A percentile compares a stretch with the other conserved stretches of the same genome.
phyloP scores from a whole-genome alignment of 1,284 basidiomycete genomes.

The Kwoniella shivajii region DNA sequence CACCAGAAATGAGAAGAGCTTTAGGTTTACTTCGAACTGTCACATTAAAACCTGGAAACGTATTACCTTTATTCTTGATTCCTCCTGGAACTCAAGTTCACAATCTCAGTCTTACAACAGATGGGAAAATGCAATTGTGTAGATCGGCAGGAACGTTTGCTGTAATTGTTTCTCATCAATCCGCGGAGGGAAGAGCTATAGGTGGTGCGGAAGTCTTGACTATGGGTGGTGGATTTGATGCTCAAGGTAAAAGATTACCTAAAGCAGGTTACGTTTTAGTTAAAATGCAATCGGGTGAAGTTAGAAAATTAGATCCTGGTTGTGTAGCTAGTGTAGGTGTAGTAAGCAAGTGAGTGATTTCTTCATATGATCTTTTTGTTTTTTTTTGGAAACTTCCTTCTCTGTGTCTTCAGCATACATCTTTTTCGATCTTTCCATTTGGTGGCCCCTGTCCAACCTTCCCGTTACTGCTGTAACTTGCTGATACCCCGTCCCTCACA shows the following conservation, averaged over 20 bases:
- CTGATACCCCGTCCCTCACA: slow-evolving; percentile 12
- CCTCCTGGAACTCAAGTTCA: slow-evolving; percentile 91
- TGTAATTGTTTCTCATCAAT: slow-evolving; percentile 71
- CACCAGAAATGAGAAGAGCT: slow-evolving; percentile 55
- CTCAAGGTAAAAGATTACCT: slow-evolving; percentile 30
- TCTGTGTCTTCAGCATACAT: too few species aligned
- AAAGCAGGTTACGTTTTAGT: slow-evolving; percentile 62
- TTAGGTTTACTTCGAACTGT: slow-evolving; percentile 82
- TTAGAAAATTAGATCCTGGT: slow-evolving; percentile 78
- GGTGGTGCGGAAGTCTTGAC: slow-evolving; percentile 45
- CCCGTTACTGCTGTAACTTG: background rate
- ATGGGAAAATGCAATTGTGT: slow-evolving; percentile 79
- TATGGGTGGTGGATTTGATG: slow-evolving; percentile 36
- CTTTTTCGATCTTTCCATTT: background rate
- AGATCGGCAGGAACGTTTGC: slow-evolving; percentile 87
- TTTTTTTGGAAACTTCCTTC: too few species aligned
- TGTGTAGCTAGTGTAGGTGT: slow-evolving; percentile 88
- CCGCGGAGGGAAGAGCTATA: slow-evolving; percentile 55
- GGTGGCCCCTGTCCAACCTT: background rate
- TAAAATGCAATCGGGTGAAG: slow-evolving; percentile 87
- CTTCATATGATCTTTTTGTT: too few species aligned
- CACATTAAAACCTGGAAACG: slow-evolving; percentile 89
- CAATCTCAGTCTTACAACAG: slow-evolving; percentile 74
- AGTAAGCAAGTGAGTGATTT: slow-evolving; percentile 78
- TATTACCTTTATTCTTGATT: slow-evolving; percentile 86